Base-by-base conservation (phyloP, 805 yeast genomes). In the Zygotorulaspora chibaensis region DNA sequence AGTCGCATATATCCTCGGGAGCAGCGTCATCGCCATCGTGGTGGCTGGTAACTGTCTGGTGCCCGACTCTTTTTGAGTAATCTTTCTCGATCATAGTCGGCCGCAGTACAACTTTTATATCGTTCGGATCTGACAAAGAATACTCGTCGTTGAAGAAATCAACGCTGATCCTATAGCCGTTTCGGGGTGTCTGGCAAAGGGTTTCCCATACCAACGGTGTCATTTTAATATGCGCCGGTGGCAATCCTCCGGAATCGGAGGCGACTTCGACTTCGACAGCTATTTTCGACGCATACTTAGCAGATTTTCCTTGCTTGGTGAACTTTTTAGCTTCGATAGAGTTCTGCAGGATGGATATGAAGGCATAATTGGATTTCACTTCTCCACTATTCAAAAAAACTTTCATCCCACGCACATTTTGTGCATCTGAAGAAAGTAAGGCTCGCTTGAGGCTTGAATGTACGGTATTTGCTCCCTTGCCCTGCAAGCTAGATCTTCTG, bases 131-230 rank as follows among this genome's bases (percentile, higher is more conserved):
- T 12, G 27, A 12, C 15, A 18, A 11, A 8, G 28, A 13, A 8
- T 27, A 35, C 10, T 37, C 39, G 5, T 38, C 37, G 26, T 25
- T 29, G n/a, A 35, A 17, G 7, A 79, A 45, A 47, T 77, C 83
- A 12, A 84, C 40, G 2, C 58, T 62, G 9, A 68, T 46, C 46
- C 56, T 63, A 11, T 68, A 69, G 26, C 70, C 55, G 34, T 65
- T 65, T 26, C 52, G 47, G 1, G 75, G 68, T 9, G 62, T 52
- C 5, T 73, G 45, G 77, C 83, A 80, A 6, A 77, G 44, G 2
- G 55, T 42, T 15, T 52, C 48, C 49, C 75, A 77, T 42, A 73
- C 58, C 23, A 67, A 69, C 47, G 76, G 75, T 0, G 89, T 76
- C 34, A 81, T 54, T 2, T 78, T 72, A 1, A 71, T 57, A 17